These are phyloP conservation scores for Meira nashicola DNA, from an alignment of 1,284 basidiomycete species.

Conservation along the genomic window DNA sequence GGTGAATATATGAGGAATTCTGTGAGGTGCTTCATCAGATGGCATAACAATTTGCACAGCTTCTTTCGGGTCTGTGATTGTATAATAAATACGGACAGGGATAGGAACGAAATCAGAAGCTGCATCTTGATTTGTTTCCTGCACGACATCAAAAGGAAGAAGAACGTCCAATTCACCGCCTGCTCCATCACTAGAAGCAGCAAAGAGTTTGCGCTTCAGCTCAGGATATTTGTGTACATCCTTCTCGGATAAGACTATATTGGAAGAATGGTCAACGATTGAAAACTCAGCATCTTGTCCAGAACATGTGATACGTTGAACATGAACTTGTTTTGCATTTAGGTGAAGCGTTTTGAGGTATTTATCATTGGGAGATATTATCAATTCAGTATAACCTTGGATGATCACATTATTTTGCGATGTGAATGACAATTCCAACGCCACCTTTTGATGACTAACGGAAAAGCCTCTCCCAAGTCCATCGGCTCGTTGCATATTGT, in stretches of 20 bases:
- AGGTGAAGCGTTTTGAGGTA: conserved; percentile 75
- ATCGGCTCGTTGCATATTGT: background rate
- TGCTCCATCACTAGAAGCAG: conserved; percentile 79
- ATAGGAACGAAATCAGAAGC: conserved; percentile 69
- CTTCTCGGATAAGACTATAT: conserved; percentile 63
- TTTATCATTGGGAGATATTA: conserved; percentile 69
- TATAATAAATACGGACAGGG: conserved; percentile 71
- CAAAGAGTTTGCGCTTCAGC: conserved; percentile 84
- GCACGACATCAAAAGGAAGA: conserved; percentile 65
- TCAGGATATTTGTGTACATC: conserved; percentile 89
- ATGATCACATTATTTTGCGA: conserved; percentile 42
- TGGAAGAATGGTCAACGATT: conserved; percentile 70
- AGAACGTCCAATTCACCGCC: conserved; percentile 90
- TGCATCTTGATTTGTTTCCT: conserved; percentile 22
- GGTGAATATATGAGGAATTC: conserved; percentile 80
- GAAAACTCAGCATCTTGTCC: conserved; percentile 62
- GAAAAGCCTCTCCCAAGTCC: conserved; percentile 39
- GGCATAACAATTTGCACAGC: conserved; percentile 82
- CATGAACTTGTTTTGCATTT: conserved; percentile 79
- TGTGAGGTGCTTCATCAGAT: conserved; percentile 73
- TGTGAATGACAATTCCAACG: conserved; percentile 79
- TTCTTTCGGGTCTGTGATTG: conserved; percentile 69
- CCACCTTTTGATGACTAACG: conserved; percentile 74
- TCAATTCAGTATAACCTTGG: conserved; percentile 73
- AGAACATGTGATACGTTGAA: conserved; percentile 67